These are phyloP conservation scores for Dothideomycetes sp. DNA, from an alignment of 2,329 filamentous ascomycete genomes.

Conservation along the genomic window DNA sequence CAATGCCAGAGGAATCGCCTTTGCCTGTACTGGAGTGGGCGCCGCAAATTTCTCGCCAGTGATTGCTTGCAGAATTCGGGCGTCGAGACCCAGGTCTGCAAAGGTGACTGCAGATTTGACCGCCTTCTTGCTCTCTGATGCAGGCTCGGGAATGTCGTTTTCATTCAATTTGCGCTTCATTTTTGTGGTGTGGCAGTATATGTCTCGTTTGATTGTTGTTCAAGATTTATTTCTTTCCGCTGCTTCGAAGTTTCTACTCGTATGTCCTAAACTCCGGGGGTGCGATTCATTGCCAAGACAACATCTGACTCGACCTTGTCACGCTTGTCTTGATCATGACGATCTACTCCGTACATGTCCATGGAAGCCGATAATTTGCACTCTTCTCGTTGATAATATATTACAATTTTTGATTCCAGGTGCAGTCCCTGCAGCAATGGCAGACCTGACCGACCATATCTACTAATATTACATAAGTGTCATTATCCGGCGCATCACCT, in stretches of 20 bases:
- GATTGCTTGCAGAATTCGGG: conserved; percentile 75
- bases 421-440: too few relatives aligned
- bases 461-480: too few relatives aligned
- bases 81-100: conserved; percentile 66
- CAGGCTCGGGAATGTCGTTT: conserved; percentile 32
- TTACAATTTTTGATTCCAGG: too few relatives aligned
- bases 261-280: neutral
- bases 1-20: conserved; percentile 77
- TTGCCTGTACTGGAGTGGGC: conserved; percentile 80
- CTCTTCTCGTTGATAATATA: neutral
- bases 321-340: neutral
- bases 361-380: neutral
- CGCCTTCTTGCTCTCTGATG: conserved; percentile 11
- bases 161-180: conserved; percentile 41
- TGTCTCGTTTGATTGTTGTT: conserved; percentile 3
- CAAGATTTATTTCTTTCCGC: conserved; percentile 3
- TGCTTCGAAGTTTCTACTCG: conserved; percentile 5
- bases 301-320: neutral
- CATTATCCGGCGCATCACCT: too few relatives aligned
- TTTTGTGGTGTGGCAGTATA: conserved; percentile 3
- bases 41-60: conserved; percentile 72
- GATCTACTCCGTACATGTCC: too few relatives aligned
- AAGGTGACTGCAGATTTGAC: conserved; percentile 43
- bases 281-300: too few relatives aligned
- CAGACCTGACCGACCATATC: too few relatives aligned